Evolutionary conservation across 2,329 filamentous ascomycete genomes (phyloP).

Genomic region (Eutypella sp.): DNA sequence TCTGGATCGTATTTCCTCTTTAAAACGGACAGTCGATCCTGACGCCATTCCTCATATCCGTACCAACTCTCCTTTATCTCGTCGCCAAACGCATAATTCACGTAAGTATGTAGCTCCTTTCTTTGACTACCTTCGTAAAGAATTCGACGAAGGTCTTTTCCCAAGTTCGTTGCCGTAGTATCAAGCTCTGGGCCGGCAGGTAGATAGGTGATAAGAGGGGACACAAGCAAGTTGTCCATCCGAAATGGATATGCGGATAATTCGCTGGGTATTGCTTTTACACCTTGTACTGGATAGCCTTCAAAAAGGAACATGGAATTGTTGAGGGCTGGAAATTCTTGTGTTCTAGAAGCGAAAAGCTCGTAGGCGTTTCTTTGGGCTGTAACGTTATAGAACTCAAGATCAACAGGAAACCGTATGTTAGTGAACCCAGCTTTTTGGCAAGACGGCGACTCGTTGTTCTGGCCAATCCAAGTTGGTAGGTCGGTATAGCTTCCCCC

Average conservation of each 20-base stretch:
- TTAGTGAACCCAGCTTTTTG: constrained; percentile 35
- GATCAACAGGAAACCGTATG: constrained; percentile 38
- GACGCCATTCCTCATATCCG: constrained; percentile 34
- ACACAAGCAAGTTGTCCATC: constrained; percentile 36
- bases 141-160: constrained; percentile 33
- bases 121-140: constrained; percentile 25
- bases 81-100: constrained; percentile 33
- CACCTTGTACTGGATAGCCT: constrained; percentile 25
- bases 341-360: constrained; percentile 18
- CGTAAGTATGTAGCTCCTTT: constrained; percentile 20
- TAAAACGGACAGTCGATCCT: constrained; percentile 30
- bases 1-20: constrained; percentile 32
- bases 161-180: constrained; percentile 27
- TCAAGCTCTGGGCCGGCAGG: constrained; percentile 29
- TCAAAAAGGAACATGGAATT: not conserved
- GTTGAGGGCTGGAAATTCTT: not conserved
- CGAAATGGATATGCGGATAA: constrained; percentile 44
- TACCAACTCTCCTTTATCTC: constrained; percentile 28
- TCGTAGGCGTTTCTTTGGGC: constrained; percentile 26
- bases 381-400: constrained; percentile 31
- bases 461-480: constrained; percentile 7
- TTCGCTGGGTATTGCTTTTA: constrained; percentile 30
- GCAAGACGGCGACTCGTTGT: constrained; percentile 30
- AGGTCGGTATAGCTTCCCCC: constrained; percentile 10
- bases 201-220: constrained; percentile 33